Percentiles rank a stretch among this genome's conserved stretches.
Evolutionary conservation across 306 rosid genomes (phyloP).

Genomic region (Rubus parviflorus): DNA sequence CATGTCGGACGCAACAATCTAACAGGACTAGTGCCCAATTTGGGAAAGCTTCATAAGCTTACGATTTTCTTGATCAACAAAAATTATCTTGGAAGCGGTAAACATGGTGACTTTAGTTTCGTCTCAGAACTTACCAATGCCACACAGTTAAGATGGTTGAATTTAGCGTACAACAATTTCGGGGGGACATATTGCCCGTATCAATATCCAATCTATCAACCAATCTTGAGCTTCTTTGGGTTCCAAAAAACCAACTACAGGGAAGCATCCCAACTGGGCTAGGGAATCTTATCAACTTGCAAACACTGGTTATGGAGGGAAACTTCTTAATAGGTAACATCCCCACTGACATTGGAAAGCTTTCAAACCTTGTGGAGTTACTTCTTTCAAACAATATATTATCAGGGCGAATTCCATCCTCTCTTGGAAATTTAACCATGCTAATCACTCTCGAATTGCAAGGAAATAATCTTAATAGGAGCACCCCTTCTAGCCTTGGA

Average conservation of each 20-base stretch:
- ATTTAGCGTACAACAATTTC: neutral
- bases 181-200: conserved; percentile 5
- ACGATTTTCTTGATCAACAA: too few species aligned
- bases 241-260: neutral
- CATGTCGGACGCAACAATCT: too few species aligned
- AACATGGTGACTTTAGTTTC: neutral
- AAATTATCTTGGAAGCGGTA: too few species aligned
- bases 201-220: neutral
- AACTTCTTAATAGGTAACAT: neutral
- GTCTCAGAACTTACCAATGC: neutral
- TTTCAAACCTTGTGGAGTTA: neutral
- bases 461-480: too few species aligned
- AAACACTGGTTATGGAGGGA: neutral
- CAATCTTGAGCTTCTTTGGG: neutral
- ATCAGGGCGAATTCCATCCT: neutral
- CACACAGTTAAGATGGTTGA: neutral
- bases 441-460: too few species aligned
- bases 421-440: neutral
- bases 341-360: neutral
- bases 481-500: too few species aligned
- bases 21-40: conserved; percentile 4
- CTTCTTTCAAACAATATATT: neutral
- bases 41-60: neutral
- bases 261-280: conserved; percentile 17
- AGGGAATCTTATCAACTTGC: neutral